Base-by-base conservation (phyloP, 2,329 filamentous ascomycete genomes). In the Aspergillus quadricinctus region DNA sequence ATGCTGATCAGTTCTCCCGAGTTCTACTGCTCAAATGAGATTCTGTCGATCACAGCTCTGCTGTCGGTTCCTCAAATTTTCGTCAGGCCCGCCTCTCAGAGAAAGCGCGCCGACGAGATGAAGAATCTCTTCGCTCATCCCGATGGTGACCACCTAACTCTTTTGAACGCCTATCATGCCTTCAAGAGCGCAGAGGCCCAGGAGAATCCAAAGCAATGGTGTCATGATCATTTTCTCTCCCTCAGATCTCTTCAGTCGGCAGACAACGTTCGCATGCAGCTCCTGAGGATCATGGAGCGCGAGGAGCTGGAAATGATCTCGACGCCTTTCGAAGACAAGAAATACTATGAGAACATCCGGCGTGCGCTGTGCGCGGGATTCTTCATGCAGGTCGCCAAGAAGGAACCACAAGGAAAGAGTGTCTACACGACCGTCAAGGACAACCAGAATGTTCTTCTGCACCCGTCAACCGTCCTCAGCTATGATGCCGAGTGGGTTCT, bases 341-440 rank as follows among this genome's bases (percentile, higher is more conserved):
- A 95, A 70, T 99, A 99, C 80, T 99, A 97, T 77, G 91, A 86
- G 73, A 99, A 99, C 74, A 99, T 99, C 68, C 89, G 93, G 48
- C 87, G 92, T 40, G 93, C 94, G 8, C 83, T 99, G 14, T 88
- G 97, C 11, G 84, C 92, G 0, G 94, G 95, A 35, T 99, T 99
- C 82, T 99, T 99, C 82, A 99, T 99, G 94, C 94, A 99, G 74
- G 90, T 97, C 23, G 95, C 94, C 57, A 97, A 96, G 85, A 91
- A 89, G 71, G 92, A 97, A 69, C 85, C 84, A 52, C 87, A 84
- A 29, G 89, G 90, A 69, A 97, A 97, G 81, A 76, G 64, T 59
- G 85, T 90, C 45, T 99, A 99, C 77, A 86, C 88, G 61, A 99
- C 94, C 1, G 88, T 99, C 72, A 99, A 97, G 80, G 95, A 99